Percentiles rank a stretch among this genome's conserved stretches.
These are phyloP conservation scores for Schoenoplectus triqueter DNA, from an alignment of 202 grass and related monocot genomes.

Conservation along the genomic window DNA sequence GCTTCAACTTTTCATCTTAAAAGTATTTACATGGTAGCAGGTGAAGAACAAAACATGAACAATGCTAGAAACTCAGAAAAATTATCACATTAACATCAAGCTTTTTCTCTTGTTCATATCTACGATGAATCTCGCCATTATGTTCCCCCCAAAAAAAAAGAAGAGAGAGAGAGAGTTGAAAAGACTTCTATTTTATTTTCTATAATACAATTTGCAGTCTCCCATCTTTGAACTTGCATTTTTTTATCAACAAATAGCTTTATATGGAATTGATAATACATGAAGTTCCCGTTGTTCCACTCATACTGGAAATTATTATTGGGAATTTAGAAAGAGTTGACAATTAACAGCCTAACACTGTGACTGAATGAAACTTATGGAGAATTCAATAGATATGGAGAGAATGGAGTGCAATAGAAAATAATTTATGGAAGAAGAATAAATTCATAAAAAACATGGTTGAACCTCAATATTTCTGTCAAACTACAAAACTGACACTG, in stretches of 20 bases:
- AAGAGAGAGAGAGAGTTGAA: not conserved
- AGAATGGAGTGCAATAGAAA: too few relatives aligned
- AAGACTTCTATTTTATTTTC: not conserved
- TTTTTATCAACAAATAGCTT: not conserved
- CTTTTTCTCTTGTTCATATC: not conserved
- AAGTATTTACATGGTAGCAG: not conserved
- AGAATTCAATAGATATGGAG: too few relatives aligned
- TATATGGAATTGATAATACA: not conserved
- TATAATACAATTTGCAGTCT: not conserved
- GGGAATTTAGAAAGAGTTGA: not conserved
- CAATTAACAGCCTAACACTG: not conserved
- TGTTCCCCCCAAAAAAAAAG: not conserved
- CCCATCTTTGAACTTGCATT: not conserved
- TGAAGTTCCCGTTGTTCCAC: not conserved
- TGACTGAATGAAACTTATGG: too few relatives aligned
- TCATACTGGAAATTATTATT: not conserved
- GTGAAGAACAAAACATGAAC: not conserved
- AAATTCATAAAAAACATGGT: too few relatives aligned
- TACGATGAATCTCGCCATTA: not conserved
- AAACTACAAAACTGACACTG: too few relatives aligned
- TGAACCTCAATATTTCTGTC: too few relatives aligned
- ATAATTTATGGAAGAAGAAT: too few relatives aligned
- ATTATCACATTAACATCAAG: not conserved
- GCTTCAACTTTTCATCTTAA: not conserved
- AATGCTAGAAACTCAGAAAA: not conserved